Conservation (phyloP, 2,329 filamentous ascomycete genomes). For the Scedosporium aurantiacum region DNA sequence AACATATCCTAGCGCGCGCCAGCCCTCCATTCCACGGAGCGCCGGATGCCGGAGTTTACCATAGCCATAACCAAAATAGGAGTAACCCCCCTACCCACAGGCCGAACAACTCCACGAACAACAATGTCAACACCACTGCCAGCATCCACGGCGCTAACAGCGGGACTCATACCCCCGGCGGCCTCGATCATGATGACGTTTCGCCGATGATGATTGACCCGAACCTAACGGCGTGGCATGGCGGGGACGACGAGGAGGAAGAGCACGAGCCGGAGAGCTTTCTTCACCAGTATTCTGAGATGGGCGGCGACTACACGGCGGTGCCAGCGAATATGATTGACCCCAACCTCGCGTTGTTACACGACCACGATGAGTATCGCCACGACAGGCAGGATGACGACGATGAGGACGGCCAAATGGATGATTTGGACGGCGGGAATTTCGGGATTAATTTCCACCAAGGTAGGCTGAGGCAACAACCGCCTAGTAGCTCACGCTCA, state of each 20-base stretch:
- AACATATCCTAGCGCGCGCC: not conserved
- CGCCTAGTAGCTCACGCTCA: slow-evolving; percentile 12
- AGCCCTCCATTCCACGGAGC: not conserved
- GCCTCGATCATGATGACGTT: not conserved
- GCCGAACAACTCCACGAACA: not conserved
- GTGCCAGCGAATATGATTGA: slow-evolving; percentile 3
- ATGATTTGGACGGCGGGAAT: slow-evolving; percentile 1
- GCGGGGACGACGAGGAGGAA: not conserved
- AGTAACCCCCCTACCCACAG: not conserved
- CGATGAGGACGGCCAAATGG: slow-evolving; percentile 2
- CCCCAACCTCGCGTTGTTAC: slow-evolving; percentile 2
- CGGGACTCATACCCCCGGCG: not conserved
- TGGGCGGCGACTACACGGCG: slow-evolving; percentile 3
- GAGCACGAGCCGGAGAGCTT: slow-evolving; percentile 6
- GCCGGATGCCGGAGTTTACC: not conserved
- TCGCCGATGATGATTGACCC: slow-evolving; percentile 6
- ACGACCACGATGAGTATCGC: slow-evolving; percentile 2
- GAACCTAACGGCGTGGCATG: slow-evolving; percentile 4
- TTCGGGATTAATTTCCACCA: slow-evolving; percentile 1
- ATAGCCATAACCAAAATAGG: not conserved
- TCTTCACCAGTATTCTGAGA: slow-evolving; percentile 6
- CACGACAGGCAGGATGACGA: slow-evolving; percentile 4
- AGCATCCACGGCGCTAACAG: not conserved
- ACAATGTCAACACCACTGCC: not conserved
- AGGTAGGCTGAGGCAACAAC: slow-evolving; percentile 3